These are phyloP conservation scores for Colletotrichum sp. DNA, from an alignment of 2,329 filamentous ascomycete genomes.

Conservation along the genomic window DNA sequence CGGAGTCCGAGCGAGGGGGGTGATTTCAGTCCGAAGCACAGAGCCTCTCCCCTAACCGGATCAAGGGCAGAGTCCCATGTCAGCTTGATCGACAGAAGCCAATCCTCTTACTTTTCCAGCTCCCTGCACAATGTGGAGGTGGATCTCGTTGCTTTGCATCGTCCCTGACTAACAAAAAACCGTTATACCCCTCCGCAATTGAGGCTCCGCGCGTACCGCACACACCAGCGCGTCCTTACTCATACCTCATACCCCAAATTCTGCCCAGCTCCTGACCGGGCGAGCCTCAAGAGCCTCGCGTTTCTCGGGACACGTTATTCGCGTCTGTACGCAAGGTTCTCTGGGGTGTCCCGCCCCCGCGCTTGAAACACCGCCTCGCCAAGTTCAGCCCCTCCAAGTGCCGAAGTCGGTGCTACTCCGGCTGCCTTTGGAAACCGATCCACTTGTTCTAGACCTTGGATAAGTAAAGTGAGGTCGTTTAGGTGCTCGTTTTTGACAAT, in stretches of 20 bases:
- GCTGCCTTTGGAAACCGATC: not conserved
- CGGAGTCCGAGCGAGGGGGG: not conserved
- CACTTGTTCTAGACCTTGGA: not conserved
- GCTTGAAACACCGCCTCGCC: not conserved
- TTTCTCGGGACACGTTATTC: not conserved
- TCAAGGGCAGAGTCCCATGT: not conserved
- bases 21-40: not conserved
- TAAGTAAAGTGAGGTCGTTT: not conserved
- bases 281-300: not conserved
- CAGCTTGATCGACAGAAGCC: not conserved
- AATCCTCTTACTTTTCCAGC: not conserved
- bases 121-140: not conserved
- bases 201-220: not conserved
- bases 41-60: not conserved
- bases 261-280: not conserved
- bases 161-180: not conserved
- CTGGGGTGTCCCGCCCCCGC: not conserved
- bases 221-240: not conserved
- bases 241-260: not conserved
- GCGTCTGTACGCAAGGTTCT: not conserved
- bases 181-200: not conserved
- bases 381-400: not conserved
- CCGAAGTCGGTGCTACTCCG: not conserved
- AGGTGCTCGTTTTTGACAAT: not conserved
- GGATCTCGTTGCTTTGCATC: not conserved